Evolutionary conservation across 805 yeast species (phyloP).

Genomic region (Suhomyces canberraensis): DNA sequence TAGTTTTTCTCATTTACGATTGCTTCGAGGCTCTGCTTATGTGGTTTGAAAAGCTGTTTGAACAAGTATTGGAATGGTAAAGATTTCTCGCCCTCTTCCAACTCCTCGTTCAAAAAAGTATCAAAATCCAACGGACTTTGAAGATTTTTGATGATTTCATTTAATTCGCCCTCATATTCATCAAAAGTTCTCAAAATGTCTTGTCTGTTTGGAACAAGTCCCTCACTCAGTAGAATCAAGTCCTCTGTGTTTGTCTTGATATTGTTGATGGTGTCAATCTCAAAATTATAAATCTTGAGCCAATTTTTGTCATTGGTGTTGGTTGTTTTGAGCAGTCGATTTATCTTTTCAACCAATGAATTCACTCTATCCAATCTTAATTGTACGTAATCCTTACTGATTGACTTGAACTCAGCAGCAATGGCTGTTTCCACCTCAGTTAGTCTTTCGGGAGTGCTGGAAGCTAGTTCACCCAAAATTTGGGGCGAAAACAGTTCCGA

Average conservation of each 20-base stretch:
- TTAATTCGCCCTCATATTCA: constrained; percentile 32
- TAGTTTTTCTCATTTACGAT: constrained; percentile 28
- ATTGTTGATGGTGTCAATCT: constrained; percentile 31
- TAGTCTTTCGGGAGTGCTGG: constrained; percentile 3
- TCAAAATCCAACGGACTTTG: constrained; percentile 37
- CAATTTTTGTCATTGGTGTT: constrained; percentile 30
- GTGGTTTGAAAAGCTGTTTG: constrained; percentile 19
- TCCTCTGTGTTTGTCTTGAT: constrained; percentile 34
- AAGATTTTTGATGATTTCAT: constrained; percentile 24
- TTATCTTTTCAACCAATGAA: constrained; percentile 21
- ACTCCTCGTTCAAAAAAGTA: constrained; percentile 16
- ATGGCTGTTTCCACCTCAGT: constrained; percentile 10
- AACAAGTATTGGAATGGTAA: constrained; percentile 24
- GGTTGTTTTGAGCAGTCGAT: constrained; percentile 22
- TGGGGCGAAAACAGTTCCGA: neutral
- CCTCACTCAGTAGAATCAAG: constrained; percentile 14
- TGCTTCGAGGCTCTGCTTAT: constrained; percentile 20
- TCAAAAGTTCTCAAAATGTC: constrained; percentile 16
- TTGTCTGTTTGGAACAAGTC: constrained; percentile 9
- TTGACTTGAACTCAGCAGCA: constrained; percentile 20
- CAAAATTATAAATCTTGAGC: constrained; percentile 30
- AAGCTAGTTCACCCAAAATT: constrained; percentile 1
- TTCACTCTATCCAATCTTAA: constrained; percentile 29
- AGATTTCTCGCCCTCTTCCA: neutral
- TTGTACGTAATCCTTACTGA: constrained; percentile 23